These are phyloP conservation scores for Scleroderma bovista DNA, from an alignment of 768 basidiomycete genomes.

Conservation along the genomic window DNA sequence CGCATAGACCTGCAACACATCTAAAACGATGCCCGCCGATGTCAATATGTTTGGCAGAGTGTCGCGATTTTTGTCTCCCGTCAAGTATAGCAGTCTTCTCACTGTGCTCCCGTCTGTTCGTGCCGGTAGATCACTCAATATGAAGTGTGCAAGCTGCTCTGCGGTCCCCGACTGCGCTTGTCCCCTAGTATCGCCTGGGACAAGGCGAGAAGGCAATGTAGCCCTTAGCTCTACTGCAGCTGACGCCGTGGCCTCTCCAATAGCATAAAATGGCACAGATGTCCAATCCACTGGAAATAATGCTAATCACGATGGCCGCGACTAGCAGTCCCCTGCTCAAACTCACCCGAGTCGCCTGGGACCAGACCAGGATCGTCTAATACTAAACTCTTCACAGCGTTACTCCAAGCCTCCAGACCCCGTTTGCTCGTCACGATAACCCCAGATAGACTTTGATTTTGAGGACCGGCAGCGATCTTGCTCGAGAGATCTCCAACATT, in stretches of 20 bases:
- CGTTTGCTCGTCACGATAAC: conserved; percentile 79
- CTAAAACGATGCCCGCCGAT: conserved; percentile 39
- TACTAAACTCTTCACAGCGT: conserved; percentile 28
- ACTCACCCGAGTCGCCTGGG: conserved; percentile 12
- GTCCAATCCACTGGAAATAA: conserved; percentile 42
- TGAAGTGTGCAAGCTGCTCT: conserved; percentile 61
- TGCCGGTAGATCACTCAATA: conserved; percentile 36
- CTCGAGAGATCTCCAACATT: conserved; percentile 42
- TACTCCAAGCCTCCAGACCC: conserved; percentile 66
- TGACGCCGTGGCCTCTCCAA: conserved; percentile 60
- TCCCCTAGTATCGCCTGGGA: conserved; percentile 37
- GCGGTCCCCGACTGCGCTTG: conserved; percentile 54
- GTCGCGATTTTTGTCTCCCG: conserved; percentile 83
- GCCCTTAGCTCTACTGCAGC: conserved; percentile 34
- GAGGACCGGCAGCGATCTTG: conserved; percentile 38
- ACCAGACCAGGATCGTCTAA: neutral
- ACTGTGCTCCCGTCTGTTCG: conserved; percentile 10
- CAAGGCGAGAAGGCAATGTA: conserved; percentile 32
- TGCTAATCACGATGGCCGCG: neutral
- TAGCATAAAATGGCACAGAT: conserved; percentile 67
- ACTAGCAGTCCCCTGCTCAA: neutral
- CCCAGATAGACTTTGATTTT: conserved; percentile 35
- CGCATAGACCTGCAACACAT: conserved; percentile 61
- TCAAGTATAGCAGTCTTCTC: conserved; percentile 58
- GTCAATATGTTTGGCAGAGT: conserved; percentile 49